Evolutionary conservation across 73 alveolate species (phyloP), one percentile per base, ranked within the genome.

Genomic region (Paraurostyla sp.): DNA sequence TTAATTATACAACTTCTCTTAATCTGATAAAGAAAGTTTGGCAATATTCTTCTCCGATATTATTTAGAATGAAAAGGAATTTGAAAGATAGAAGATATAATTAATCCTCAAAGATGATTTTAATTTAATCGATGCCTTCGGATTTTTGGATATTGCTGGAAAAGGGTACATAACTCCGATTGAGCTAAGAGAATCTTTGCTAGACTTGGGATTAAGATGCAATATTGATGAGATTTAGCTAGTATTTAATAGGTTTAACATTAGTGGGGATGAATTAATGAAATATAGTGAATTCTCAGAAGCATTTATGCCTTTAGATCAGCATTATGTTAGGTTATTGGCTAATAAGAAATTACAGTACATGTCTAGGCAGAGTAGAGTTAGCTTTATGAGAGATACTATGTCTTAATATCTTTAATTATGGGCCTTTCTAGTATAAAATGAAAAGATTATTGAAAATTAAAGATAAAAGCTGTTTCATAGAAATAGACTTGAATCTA

Each of bases 71-170:
- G 89, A 78, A 35, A 78, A 78, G 35, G 92, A 84, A 49, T 71
- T 94, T 33, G 99, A 96, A 81, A 65, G 69, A 29, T 62, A 73
- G 22, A 95, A 91, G 76, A 91, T 83, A 15, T 93, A 93, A 29
- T 71, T 96, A 49, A 71, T 94, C 23, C 23, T 80, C 36, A 76
- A 91, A 27, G 51, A 71, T 11, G 99, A 96, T 80, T 96, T 95
- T 91, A 96, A 93, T 68, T 80, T 95, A 3, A 91, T 91, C 36
- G 99, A 96, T 71, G 98, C 97, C 25, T 96, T 93, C 75, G 91
- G 93, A 75, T 59, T 95, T 7, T 93, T 96, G 59, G 98, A 95
- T 80, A 36, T 52, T 40, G 80, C 84, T 15, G 96, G 95, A 57
- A 92, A 76, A 54, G 97, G 96, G 41, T 84, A 29, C 11, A 80